phyloP scores from a whole-genome alignment of 202 grass and related monocot genomes.

The Alloteropsis angusta region DNA sequence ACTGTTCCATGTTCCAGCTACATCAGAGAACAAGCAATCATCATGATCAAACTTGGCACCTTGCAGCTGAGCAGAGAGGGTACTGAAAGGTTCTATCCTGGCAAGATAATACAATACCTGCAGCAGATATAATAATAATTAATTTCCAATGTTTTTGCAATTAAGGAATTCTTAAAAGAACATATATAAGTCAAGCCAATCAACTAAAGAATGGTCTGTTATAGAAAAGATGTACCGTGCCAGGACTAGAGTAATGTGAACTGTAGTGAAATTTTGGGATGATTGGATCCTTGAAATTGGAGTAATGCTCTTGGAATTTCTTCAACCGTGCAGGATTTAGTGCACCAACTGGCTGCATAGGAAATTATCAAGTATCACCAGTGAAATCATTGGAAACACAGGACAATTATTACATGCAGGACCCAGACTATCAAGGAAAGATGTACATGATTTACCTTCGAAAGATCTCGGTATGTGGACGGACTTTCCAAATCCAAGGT shows the following conservation, averaged over 20 bases:
- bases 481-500: conserved; percentile 64
- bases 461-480: conserved; percentile 85
- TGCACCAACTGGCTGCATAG: conserved; percentile 90
- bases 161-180: conserved; percentile 11
- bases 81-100: conserved; percentile 93
- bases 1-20: conserved; percentile 66
- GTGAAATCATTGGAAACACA: conserved; percentile 14
- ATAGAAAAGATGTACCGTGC: conserved; percentile 49
- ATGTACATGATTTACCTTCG: conserved; percentile 46
- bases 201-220: conserved; percentile 4
- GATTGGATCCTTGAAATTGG: conserved; percentile 70
- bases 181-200: not conserved
- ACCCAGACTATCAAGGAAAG: not conserved
- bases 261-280: conserved; percentile 91
- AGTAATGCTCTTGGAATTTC: conserved; percentile 89
- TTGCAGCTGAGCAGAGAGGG: conserved; percentile 59
- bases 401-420: not conserved
- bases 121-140: conserved; percentile 26
- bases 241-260: conserved; percentile 89
- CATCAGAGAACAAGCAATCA: conserved; percentile 63
- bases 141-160: conserved; percentile 1
- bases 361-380: conserved; percentile 27
- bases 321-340: conserved; percentile 73
- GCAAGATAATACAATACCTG: conserved; percentile 74
- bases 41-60: conserved; percentile 68